A percentile compares a stretch with the other conserved stretches of the same genome.
Evolutionary conservation across 83 land plant species (phyloP).

Genomic region (Larix sibirica): DNA sequence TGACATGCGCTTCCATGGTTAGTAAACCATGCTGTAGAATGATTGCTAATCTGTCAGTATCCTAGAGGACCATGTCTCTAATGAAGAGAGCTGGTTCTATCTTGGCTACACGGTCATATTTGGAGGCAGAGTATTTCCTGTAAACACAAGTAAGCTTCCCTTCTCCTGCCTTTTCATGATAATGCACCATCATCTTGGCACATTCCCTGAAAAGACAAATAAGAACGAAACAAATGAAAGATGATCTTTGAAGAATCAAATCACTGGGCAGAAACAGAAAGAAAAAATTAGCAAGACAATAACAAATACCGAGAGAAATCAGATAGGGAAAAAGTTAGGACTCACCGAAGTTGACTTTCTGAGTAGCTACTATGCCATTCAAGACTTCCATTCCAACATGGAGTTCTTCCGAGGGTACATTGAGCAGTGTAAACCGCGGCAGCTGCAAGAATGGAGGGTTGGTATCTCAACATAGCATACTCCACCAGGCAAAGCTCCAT

Average conservation of each 20-base stretch:
- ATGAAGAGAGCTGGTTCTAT: constrained; percentile 43
- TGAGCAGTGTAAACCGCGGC: constrained; percentile 92
- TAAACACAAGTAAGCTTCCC: constrained; percentile 78
- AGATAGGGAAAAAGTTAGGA: not conserved
- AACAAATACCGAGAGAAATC: not conserved
- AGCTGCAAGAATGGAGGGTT: constrained; percentile 87
- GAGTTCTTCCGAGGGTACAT: constrained; percentile 50
- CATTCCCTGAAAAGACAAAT: constrained; percentile 50
- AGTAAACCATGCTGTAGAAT: too few species aligned
- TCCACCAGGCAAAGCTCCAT: constrained; percentile 88
- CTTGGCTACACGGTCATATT: constrained; percentile 54
- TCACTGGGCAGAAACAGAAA: not conserved
- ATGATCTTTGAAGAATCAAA: not conserved
- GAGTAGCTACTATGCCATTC: constrained; percentile 70
- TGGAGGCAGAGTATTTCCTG: constrained; percentile 64
- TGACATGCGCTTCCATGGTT: too few species aligned
- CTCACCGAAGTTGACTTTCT: constrained; percentile 74
- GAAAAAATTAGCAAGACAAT: not conserved
- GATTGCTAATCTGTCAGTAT: too few species aligned
- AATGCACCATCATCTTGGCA: constrained; percentile 53
- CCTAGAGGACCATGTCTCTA: constrained; percentile 2
- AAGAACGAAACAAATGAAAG: not conserved
- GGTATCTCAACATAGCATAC: constrained; percentile 79
- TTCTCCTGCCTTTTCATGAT: constrained; percentile 62
- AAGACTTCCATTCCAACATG: constrained; percentile 67